Conservation (phyloP, 257 asterid species). For the Jacaranda copaia region DNA sequence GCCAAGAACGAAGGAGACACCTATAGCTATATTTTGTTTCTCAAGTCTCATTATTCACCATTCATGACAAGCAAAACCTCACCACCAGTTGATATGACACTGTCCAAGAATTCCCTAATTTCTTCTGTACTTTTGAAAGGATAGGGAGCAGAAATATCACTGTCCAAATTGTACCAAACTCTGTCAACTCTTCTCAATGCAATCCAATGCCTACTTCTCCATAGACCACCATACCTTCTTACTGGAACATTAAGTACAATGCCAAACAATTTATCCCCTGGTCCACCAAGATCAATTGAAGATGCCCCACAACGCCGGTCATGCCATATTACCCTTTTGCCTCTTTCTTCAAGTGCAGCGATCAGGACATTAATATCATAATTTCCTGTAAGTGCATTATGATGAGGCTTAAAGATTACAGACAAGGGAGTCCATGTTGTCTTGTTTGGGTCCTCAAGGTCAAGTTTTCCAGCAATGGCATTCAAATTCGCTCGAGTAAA, state of each 20-base stretch:
- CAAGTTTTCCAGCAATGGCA: slow-evolving; percentile 69
- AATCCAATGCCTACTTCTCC: slow-evolving; percentile 90
- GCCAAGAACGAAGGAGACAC: neutral
- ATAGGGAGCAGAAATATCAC: slow-evolving; percentile 67
- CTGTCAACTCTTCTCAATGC: slow-evolving; percentile 63
- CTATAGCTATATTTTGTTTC: slow-evolving; percentile 2
- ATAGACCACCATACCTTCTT: slow-evolving; percentile 64
- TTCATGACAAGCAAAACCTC: slow-evolving; percentile 78
- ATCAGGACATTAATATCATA: slow-evolving; percentile 85
- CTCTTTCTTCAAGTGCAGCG: slow-evolving; percentile 75
- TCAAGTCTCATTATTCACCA: slow-evolving; percentile 39
- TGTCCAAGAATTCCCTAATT: slow-evolving; percentile 59
- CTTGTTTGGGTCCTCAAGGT: slow-evolving; percentile 66
- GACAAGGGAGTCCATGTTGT: slow-evolving; percentile 71
- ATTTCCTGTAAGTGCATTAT: slow-evolving; percentile 80
- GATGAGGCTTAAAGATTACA: slow-evolving; percentile 80
- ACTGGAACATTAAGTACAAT: slow-evolving; percentile 74
- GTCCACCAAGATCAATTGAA: slow-evolving; percentile 64
- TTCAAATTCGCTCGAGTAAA: slow-evolving; percentile 70
- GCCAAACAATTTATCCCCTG: slow-evolving; percentile 60
- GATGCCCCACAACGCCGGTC: slow-evolving; percentile 69
- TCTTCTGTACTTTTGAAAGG: slow-evolving; percentile 53
- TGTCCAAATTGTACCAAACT: slow-evolving; percentile 87
- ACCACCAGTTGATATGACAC: slow-evolving; percentile 55
- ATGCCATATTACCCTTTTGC: slow-evolving; percentile 79